Base-by-base conservation (phyloP, 1,284 basidiomycete species). In the Ceratobasidium sp. region DNA sequence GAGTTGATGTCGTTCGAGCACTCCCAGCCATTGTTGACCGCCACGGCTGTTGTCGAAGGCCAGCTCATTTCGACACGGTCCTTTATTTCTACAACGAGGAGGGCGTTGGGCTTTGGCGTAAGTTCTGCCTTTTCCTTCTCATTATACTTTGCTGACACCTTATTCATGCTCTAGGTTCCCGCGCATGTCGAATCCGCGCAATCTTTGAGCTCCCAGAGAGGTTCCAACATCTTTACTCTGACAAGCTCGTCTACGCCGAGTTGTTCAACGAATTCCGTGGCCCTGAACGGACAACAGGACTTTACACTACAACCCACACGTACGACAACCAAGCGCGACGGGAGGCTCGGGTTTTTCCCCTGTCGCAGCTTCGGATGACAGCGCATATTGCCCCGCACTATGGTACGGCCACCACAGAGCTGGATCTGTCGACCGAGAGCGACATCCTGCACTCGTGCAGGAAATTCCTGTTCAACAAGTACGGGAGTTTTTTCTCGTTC, bases 401-500 rank as follows among this genome's bases (percentile, higher is more conserved):
- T 33, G 33, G 40, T 9, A 40, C 68, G 9, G 40, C 40, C 28
- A 23, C 23, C 18, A 40, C 1, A 40, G 51, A 55, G 1, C 26
- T 33, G 20, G 28, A 40, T 10, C 6, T 55, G 33, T 20, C 49
- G 4, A 13, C 40, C 39, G 10, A 70, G 4, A 33, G 3, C 9
- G 53, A 71, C 20, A 33, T 58, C 9, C 49, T 71, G 12, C 12
- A 28, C 5, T 15, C 40, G 28, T 71, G 53, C 53, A 20, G 10
- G 51, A 71, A 55, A 26, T 71, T 71, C n/a, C 39, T 56, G 20
- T 71, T 71, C 69, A 71, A 71, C 33, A 39, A 46, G 10, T 71
- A 23, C 53, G 33, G 46, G 26, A 56, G 51, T 26, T 71, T 55
- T 58, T 71, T 56, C 18, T 55, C 51, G 2, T 56, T 20, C 26